These are phyloP conservation scores for Tribonema minus DNA, from an alignment of 108 stramenopile genomes.

Conservation along the genomic window DNA sequence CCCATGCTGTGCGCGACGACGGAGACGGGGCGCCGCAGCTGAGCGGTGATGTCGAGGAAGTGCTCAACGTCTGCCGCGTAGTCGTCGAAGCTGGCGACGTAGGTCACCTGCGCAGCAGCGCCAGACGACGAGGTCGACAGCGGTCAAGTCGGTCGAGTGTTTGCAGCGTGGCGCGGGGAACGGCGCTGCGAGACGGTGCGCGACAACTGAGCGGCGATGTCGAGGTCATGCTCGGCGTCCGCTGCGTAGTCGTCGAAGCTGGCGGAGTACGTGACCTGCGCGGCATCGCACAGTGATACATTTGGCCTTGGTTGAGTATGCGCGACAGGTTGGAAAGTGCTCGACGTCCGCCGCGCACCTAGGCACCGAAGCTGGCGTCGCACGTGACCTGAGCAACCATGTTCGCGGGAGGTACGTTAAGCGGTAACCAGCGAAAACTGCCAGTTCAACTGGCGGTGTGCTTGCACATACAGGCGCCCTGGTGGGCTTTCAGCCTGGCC, in stretches of 20 bases:
- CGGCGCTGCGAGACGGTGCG: not conserved
- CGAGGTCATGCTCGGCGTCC: not conserved
- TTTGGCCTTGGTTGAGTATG: too few relatives aligned
- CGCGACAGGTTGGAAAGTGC: too few relatives aligned
- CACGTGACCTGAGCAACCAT: too few relatives aligned
- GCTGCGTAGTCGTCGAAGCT: not conserved
- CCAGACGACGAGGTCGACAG: too few relatives aligned
- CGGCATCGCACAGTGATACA: too few relatives aligned
- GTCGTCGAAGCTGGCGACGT: not conserved
- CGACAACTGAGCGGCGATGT: not conserved
- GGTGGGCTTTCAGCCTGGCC: too few relatives aligned
- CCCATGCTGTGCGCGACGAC: constrained; percentile 21
- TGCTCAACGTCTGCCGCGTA: not conserved
- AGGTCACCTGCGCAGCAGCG: not conserved
- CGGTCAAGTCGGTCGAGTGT: too few relatives aligned
- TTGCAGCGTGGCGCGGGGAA: too few relatives aligned
- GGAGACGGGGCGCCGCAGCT: not conserved
- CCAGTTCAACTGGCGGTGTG: too few relatives aligned
- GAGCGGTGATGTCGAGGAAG: not conserved
- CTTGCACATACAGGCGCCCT: too few relatives aligned
- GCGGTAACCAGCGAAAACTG: too few relatives aligned
- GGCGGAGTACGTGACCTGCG: not conserved
- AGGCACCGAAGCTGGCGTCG: not conserved
- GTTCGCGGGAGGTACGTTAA: too few relatives aligned
- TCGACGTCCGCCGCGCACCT: not conserved